Base-by-base conservation (phyloP, 2,329 filamentous ascomycete genomes). In the Alternaria novae-zelandiae region DNA sequence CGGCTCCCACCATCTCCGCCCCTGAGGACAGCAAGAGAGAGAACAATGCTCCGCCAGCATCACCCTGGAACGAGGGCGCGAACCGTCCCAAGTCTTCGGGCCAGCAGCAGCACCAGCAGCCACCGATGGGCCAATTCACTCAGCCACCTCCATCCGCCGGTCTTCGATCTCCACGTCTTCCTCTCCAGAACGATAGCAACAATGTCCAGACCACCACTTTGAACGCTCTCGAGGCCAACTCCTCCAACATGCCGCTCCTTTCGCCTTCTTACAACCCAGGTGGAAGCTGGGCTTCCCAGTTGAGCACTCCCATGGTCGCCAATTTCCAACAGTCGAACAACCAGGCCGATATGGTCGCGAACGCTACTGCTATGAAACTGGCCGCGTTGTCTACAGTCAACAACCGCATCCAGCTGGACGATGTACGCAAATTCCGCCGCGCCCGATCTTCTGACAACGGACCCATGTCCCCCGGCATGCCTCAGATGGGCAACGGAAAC, bases 311-410 rank as follows among this genome's bases (percentile, higher is more conserved):
- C 3, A 96, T 98, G 91, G 92, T 95, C 6, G 84, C 93, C 44
- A 95, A 90, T 70, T 99, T 98, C 80, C 82, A 86, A 64, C 85
- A 86, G 69, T 82, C 82, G 43, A 82, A 85, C 66, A 90, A 87
- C 59, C 94, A 97, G 79, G 94, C 94, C 15, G 96, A 99, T 76
- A 98, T 98, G 95, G 91, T 99, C 61, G 96, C 96, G 63, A 99
- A 98, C 78, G 96, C 96, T 25, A 98, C 96, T 15, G 96, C 96
- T 21, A 99, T 99, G 96, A 99, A 99, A 81, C 87, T 99, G 55
- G 96, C 96, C 49, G 96, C 96, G 17, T 85, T 99, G 49, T 98
- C 95, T 6, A 99, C 96, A 3, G 96, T 99, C 54, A 99, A 98
- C 84, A 99, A 98, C 80, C 92, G 96, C 45, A 97, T 99, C 74